Evolutionary conservation across 441 rosid species (phyloP).

Genomic region (Erodium trifolium): DNA sequence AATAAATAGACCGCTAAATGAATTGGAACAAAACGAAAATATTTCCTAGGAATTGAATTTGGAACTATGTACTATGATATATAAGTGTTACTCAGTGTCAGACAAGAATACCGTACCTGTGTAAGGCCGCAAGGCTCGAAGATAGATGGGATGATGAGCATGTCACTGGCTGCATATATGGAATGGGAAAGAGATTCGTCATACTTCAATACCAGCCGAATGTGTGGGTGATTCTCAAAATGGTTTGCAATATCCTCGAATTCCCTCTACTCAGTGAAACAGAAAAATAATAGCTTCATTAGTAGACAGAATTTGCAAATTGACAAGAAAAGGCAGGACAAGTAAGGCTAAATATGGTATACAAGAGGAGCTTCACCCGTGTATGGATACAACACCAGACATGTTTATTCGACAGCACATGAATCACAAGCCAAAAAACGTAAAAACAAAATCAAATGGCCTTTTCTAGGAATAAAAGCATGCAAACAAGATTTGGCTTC

Average conservation of each 20-base stretch:
- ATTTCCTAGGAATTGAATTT: constrained; percentile 9
- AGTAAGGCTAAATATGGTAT: neutral
- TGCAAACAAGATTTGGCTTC: neutral
- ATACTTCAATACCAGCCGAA: constrained; percentile 69
- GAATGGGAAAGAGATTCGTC: constrained; percentile 81
- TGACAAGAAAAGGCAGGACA: constrained; percentile 6
- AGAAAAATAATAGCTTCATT: constrained; percentile 3
- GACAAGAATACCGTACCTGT: constrained; percentile 41
- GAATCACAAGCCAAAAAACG: neutral
- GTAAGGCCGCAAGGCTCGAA: constrained; percentile 99
- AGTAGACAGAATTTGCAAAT: neutral
- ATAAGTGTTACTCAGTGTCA: no score
- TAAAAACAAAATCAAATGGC: neutral
- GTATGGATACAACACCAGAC: neutral
- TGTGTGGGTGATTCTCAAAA: constrained; percentile 55
- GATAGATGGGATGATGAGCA: constrained; percentile 86
- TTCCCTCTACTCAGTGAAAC: constrained; percentile 47
- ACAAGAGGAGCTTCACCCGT: neutral
- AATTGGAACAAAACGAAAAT: neutral
- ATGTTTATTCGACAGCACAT: neutral
- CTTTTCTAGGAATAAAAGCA: neutral
- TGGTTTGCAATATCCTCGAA: constrained; percentile 78
- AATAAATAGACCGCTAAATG: neutral
- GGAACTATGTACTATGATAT: constrained; percentile 5
- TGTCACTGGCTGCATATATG: constrained; percentile 82